Evolutionary conservation across 306 rosid genomes (phyloP), one percentile per base, ranked within the genome.

Genomic region (Cicer cuneatum): DNA sequence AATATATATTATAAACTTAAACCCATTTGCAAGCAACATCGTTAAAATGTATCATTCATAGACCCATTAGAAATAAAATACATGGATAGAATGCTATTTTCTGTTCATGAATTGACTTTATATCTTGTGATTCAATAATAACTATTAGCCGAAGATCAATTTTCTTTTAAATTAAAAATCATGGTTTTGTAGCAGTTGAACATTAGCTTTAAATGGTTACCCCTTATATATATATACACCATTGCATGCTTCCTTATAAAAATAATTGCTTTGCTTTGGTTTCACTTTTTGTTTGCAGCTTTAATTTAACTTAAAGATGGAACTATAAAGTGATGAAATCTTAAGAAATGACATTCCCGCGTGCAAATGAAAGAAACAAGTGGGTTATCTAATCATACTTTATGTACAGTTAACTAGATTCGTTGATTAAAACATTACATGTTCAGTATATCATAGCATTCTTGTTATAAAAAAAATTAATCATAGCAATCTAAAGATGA

Each of bases 311-410:
- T 46, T 63, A 76, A 83, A 73, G 80, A 73, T 71, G 54, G 42
- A 77, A 71, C 77, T 82, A 58, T 54, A 71, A 76, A 82, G 86
- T 73, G 78, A 69, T 73, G 80, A 72, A 83, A 82, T 81, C 85
- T 83, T 78, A 75, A 66, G 90, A 89, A 61, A 83, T 80, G 89
- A 85, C 83, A 70, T 78, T 72, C 81, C 81, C 87, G 93, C 93
- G 90, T 88, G 96, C 97, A 77, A 84, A 52, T 78, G 76, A 66
- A 79, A 81, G 69, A 79, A 52, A 78, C 49, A 7, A 76, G 88
- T 83, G 91, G 91, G 90, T 82, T 80, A 75, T 53, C 72, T 81
- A 83, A 82, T 83, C 91, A 77, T 85, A 85, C 88, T 76, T 86
- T 75, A 78, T 73, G 18, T 52, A 88, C 86, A 88, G 85, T 82